Evolutionary conservation across 805 yeast genomes (phyloP).

Genomic region (Phaffomyces thermotolerans): DNA sequence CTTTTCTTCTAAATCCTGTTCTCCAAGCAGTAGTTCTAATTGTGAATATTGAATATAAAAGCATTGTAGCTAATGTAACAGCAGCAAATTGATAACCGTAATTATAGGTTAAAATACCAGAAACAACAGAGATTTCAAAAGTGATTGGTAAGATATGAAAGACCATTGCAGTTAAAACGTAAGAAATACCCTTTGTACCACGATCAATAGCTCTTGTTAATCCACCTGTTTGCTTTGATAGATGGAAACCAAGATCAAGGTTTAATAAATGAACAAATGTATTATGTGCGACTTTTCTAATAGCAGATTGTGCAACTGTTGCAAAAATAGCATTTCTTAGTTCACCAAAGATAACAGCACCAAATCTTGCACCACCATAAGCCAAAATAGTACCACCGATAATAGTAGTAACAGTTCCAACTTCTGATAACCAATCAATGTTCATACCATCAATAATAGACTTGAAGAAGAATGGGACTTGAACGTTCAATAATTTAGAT

Average conservation of each 20-base stretch:
- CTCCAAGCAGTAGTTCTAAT: conserved; percentile 95
- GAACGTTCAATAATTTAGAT: conserved; percentile 84
- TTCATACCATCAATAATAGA: conserved; percentile 88
- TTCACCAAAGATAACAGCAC: conserved; percentile 92
- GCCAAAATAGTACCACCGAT: conserved; percentile 69
- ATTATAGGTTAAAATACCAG: conserved; percentile 89
- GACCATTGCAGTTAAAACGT: conserved; percentile 92
- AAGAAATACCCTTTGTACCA: conserved; percentile 95
- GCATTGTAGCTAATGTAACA: conserved; percentile 81
- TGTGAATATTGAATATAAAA: conserved; percentile 81
- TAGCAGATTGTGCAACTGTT: conserved; percentile 90
- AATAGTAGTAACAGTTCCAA: conserved; percentile 54
- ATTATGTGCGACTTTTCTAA: conserved; percentile 79
- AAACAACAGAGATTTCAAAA: conserved; percentile 86
- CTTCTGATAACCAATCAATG: conserved; percentile 69
- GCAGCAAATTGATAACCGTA: conserved; percentile 87
- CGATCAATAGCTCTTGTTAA: conserved; percentile 93
- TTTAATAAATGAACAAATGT: conserved; percentile 79
- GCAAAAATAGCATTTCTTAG: conserved; percentile 94
- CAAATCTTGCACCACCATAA: conserved; percentile 91
- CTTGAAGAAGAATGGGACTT: conserved; percentile 93
- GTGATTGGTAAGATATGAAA: conserved; percentile 92
- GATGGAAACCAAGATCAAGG: conserved; percentile 84
- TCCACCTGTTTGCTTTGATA: conserved; percentile 92
- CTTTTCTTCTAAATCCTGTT: conserved; percentile 82